These are phyloP conservation scores for Earliella scabrosa DNA, from an alignment of 1,284 basidiomycete species.

Conservation along the genomic window DNA sequence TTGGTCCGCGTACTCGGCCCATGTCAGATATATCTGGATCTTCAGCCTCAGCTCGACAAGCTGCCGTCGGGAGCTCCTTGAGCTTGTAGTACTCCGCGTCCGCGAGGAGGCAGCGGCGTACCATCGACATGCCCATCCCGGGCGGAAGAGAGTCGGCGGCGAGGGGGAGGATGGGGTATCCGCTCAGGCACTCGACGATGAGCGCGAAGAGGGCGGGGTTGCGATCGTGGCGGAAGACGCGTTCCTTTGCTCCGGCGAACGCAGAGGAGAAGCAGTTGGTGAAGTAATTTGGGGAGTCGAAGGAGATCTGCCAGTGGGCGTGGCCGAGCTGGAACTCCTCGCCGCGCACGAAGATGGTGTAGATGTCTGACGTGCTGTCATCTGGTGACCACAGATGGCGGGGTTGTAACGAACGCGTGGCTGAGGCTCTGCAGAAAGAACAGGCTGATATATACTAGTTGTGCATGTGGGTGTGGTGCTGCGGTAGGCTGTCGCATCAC, in stretches of 20 bases:
- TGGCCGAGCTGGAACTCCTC: constrained; percentile 5
- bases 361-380: too few species aligned
- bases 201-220: constrained; percentile 6
- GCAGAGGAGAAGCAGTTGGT: constrained; percentile 2
- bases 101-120: neutral
- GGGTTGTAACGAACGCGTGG: too few species aligned
- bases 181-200: constrained; percentile 9
- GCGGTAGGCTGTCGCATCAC: too few species aligned
- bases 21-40: neutral
- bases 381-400: too few species aligned
- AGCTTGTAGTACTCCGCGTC: constrained; percentile 6
- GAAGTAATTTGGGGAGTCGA: constrained; percentile 7
- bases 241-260: neutral
- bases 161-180: constrained; percentile 6
- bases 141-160: neutral
- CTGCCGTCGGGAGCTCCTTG: neutral
- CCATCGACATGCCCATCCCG: neutral
- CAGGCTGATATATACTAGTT: too few species aligned
- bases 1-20: neutral
- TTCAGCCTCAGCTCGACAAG: neutral
- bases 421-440: too few species aligned
- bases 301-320: constrained; percentile 1
- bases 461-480: too few species aligned
- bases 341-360: constrained; percentile 3
- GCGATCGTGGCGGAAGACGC: constrained; percentile 1